phyloP scores from a whole-genome alignment of 177 flowering plant species.

The Telopea speciosissima region DNA sequence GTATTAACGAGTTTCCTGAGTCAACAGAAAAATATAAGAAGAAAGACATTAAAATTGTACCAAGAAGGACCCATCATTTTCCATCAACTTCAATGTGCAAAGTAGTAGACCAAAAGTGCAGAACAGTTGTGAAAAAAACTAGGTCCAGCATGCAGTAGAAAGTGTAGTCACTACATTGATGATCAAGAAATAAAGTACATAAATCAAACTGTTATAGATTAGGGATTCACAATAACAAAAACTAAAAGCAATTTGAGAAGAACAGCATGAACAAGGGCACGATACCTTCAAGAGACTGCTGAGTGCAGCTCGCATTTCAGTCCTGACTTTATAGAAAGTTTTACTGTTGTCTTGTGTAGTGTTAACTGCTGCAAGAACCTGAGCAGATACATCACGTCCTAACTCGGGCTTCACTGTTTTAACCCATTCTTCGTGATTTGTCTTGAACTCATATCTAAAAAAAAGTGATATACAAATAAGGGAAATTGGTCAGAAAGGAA shows the following conservation, averaged over 20 bases:
- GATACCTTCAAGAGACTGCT: slow-evolving; percentile 73
- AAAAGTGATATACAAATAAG: slow-evolving; percentile 8
- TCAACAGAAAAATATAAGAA: neutral
- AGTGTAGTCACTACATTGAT: no score
- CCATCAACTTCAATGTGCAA: neutral
- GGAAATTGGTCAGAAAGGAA: slow-evolving; percentile 3
- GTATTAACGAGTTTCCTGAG: neutral
- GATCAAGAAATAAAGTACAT: no score
- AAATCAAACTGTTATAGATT: no score
- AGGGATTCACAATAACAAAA: neutral
- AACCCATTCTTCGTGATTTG: slow-evolving; percentile 91
- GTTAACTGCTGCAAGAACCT: slow-evolving; percentile 56
- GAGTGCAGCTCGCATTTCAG: slow-evolving; percentile 74
- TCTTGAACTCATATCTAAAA: slow-evolving; percentile 88
- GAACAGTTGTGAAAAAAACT: neutral
- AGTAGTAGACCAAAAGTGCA: neutral
- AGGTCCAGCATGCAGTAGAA: neutral
- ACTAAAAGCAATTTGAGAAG: neutral
- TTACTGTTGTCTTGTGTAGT: slow-evolving; percentile 54
- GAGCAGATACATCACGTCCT: slow-evolving; percentile 52
- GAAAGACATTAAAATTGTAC: neutral
- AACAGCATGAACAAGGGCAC: neutral
- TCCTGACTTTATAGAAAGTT: slow-evolving; percentile 65
- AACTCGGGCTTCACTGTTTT: slow-evolving; percentile 66
- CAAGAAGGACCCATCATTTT: neutral